Evolutionary conservation across 2,329 filamentous ascomycete species (phyloP).

Genomic region (Fusarium citri): DNA sequence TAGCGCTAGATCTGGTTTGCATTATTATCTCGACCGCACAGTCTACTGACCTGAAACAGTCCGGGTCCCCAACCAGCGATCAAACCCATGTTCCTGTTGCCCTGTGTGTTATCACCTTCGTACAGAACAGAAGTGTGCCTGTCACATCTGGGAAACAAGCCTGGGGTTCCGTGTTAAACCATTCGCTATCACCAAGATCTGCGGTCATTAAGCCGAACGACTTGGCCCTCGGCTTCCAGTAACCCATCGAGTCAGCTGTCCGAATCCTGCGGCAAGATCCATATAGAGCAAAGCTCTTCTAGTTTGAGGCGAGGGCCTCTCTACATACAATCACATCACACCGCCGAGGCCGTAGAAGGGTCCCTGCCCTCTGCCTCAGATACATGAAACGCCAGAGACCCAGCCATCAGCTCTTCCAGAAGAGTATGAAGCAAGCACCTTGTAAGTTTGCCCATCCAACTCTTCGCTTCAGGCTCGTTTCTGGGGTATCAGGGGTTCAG

Average conservation of each 20-base stretch:
- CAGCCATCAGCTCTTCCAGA: slow-evolving; percentile 44
- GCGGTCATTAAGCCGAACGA: slow-evolving; percentile 3
- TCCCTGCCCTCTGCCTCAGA: slow-evolving; percentile 32
- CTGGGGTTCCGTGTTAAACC: slow-evolving; percentile 17
- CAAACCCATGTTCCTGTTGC: slow-evolving; percentile 24
- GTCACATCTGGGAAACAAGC: slow-evolving; percentile 15
- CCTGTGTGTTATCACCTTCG: slow-evolving; percentile 12
- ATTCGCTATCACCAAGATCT: slow-evolving; percentile 21
- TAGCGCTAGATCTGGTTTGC: slow-evolving; percentile 30
- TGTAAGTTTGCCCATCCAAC: slow-evolving; percentile 19
- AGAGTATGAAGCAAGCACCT: slow-evolving; percentile 38
- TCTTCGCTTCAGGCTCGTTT: slow-evolving; percentile 32
- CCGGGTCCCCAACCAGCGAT: slow-evolving; percentile 23
- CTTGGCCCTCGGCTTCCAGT: background rate
- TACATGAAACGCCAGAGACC: slow-evolving; percentile 43
- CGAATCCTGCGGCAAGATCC: background rate
- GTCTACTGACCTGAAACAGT: slow-evolving; percentile 41
- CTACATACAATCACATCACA: slow-evolving; percentile 22
- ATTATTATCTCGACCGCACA: slow-evolving; percentile 23
- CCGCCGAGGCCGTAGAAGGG: slow-evolving; percentile 38
- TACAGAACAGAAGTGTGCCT: slow-evolving; percentile 10
- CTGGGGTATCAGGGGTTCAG: slow-evolving; percentile 38
- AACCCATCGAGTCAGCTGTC: slow-evolving; percentile 3
- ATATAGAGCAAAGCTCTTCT: slow-evolving; percentile 1
- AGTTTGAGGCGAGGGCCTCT: background rate